A percentile compares a stretch with the other conserved stretches of the same genome.
Evolutionary conservation across 257 asterid genomes (phyloP).

Genomic region (Knoxia roxburghii): DNA sequence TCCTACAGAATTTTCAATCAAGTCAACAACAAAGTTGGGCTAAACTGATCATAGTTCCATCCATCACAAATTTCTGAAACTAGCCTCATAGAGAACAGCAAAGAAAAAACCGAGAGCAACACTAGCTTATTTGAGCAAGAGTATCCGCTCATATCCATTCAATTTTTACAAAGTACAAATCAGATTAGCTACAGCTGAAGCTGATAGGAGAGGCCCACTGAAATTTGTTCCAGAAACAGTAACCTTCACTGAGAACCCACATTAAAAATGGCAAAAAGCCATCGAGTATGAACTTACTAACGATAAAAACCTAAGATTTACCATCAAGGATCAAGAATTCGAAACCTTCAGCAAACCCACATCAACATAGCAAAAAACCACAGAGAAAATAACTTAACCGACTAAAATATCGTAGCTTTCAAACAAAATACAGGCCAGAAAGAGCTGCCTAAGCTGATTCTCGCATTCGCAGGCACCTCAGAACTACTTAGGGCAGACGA

Average conservation of each 20-base stretch:
- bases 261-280: no score
- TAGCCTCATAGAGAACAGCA: neutral
- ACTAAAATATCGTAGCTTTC: neutral
- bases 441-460: neutral
- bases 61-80: neutral
- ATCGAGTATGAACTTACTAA: no score
- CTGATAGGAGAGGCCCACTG: neutral
- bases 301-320: no score
- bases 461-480: neutral
- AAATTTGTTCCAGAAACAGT: neutral
- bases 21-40: neutral
- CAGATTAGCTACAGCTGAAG: neutral
- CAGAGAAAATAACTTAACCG: neutral
- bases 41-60: neutral
- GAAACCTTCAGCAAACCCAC: neutral
- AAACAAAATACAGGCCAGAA: neutral
- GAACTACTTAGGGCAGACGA: constrained; percentile 12
- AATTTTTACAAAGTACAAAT: neutral
- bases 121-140: neutral
- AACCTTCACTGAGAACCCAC: neutral
- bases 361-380: neutral
- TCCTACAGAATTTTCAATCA: neutral
- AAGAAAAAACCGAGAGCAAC: neutral
- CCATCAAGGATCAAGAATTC: no score
- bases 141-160: neutral